phyloP scores from a whole-genome alignment of 306 rosid species.

The Quercus mongolica region DNA sequence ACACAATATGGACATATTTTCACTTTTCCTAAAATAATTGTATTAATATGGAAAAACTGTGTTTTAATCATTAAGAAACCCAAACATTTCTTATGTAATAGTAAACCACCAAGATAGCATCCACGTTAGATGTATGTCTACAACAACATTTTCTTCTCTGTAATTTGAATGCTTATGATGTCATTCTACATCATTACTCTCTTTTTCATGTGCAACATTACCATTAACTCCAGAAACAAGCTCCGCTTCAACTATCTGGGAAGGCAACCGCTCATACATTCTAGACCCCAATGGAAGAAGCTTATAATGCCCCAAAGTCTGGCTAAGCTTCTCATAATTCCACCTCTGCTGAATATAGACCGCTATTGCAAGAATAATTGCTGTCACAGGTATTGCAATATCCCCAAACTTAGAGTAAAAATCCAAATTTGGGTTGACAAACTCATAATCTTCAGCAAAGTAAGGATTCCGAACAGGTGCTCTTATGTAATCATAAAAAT shows the following conservation, averaged over 20 bases:
- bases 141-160: conserved; percentile 18
- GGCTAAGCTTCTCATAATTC: conserved; percentile 66
- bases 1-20: no score
- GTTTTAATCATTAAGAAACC: conserved; percentile 21
- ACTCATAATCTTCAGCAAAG: conserved; percentile 62
- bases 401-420: conserved; percentile 81
- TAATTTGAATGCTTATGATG: conserved; percentile 15
- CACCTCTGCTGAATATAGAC: conserved; percentile 75
- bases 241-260: conserved; percentile 66
- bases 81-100: conserved; percentile 21
- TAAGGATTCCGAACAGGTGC: conserved; percentile 65
- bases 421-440: conserved; percentile 63
- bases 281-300: conserved; percentile 59
- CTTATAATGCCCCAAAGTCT: conserved; percentile 41
- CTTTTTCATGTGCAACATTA: conserved; percentile 38
- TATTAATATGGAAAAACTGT: background rate
- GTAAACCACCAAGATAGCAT: conserved; percentile 16
- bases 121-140: conserved; percentile 26
- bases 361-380: conserved; percentile 53
- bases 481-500: conserved; percentile 62
- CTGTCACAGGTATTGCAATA: conserved; percentile 61
- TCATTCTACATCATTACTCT: conserved; percentile 39
- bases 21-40: no score
- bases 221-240: conserved; percentile 53
- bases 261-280: conserved; percentile 70